phyloP scores from a whole-genome alignment of 2,329 filamentous ascomycete species.

The Clarireedia monteithiana region DNA sequence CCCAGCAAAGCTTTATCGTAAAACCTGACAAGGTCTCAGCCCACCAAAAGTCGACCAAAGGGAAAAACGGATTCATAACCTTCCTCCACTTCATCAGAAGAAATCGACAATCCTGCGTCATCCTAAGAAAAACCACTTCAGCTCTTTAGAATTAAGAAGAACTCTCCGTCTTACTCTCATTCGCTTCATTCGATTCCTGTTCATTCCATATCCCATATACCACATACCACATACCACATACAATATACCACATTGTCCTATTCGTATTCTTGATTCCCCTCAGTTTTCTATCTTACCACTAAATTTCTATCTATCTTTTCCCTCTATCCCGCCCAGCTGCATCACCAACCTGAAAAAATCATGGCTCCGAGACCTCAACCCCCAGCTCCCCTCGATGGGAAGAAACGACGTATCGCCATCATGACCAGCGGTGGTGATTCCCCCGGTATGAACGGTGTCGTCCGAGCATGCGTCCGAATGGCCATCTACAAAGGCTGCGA shows the following conservation, averaged over 20 bases:
- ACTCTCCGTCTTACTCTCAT: too few species aligned
- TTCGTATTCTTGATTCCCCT: not conserved
- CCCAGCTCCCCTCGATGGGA: constrained; percentile 23
- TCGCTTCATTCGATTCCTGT: not conserved
- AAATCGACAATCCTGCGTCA: not conserved
- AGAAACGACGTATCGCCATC: constrained; percentile 47
- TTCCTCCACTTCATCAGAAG: too few species aligned
- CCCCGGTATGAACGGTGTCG: constrained; percentile 67
- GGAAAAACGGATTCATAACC: too few species aligned
- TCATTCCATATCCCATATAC: not conserved
- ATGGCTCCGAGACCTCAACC: constrained; percentile 19
- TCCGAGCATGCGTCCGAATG: constrained; percentile 77
- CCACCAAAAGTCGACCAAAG: constrained; percentile 1
- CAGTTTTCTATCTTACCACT: not conserved
- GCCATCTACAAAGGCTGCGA: constrained; percentile 78
- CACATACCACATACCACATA: not conserved
- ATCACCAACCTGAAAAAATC: not conserved
- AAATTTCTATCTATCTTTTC: not conserved
- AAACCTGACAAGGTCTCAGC: constrained; percentile 1
- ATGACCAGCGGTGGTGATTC: constrained; percentile 71
- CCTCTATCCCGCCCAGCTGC: not conserved
- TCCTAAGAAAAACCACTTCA: constrained; percentile 10
- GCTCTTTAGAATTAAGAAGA: not conserved
- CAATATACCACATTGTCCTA: not conserved
- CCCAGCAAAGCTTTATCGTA: constrained; percentile 5